Evolutionary conservation across 148 eudicot genomes (phyloP).

Genomic region (Vaccinium darrowii): DNA sequence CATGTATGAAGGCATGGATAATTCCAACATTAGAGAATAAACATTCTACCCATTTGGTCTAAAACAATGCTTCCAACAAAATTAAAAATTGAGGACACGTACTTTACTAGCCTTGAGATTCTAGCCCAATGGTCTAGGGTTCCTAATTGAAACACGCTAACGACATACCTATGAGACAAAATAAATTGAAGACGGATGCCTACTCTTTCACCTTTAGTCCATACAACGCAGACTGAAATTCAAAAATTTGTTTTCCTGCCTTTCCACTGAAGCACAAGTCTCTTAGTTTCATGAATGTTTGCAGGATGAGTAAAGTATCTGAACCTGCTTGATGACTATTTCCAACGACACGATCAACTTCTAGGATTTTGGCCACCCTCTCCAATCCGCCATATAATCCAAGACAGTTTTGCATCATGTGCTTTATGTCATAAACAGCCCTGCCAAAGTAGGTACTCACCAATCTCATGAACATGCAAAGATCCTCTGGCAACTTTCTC

Average conservation of each 20-base stretch:
- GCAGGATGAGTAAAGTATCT: background rate
- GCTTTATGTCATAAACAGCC: slow-evolving; percentile 33
- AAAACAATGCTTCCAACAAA: background rate
- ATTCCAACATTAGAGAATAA: background rate
- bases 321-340: slow-evolving; percentile 7
- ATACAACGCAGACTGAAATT: background rate
- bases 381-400: slow-evolving; percentile 42
- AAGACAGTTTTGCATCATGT: slow-evolving; percentile 29
- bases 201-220: background rate
- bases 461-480: slow-evolving; percentile 24
- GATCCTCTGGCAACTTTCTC: slow-evolving; percentile 12
- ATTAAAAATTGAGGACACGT: background rate
- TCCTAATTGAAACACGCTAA: background rate
- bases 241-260: background rate
- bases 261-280: background rate
- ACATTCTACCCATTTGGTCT: background rate
- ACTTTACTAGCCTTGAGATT: too few relatives aligned
- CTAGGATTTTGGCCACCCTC: slow-evolving; percentile 29
- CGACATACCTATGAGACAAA: background rate
- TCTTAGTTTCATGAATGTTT: background rate
- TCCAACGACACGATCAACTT: slow-evolving; percentile 22
- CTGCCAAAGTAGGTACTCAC: slow-evolving; percentile 27
- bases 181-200: background rate
- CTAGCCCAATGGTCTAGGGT: too few relatives aligned
- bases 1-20: background rate